Evolutionary conservation across 495 filamentous ascomycete genomes (phyloP), one percentile per base, ranked within the genome.

Genomic region (Tuber umbilicatum): DNA sequence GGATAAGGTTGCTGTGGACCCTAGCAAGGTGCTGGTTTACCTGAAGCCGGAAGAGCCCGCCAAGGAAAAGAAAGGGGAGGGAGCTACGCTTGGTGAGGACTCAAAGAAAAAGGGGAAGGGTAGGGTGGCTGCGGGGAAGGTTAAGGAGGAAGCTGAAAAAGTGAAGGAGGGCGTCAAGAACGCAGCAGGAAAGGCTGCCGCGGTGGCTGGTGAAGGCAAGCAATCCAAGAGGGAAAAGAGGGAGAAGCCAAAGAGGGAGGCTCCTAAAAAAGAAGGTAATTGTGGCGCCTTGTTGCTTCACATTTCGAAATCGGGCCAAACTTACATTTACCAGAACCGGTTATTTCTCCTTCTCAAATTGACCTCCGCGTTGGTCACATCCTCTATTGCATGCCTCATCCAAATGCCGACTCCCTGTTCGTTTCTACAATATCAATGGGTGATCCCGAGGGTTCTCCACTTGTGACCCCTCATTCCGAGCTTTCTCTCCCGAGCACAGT

Each of bases 391-490:
- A 88, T 93, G 84, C 91, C 92, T 82, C 95, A 99, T 86, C 96
- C 95, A 69, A 95, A 98, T 81, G 95, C 95, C 75, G 95, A 99
- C 85, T 94, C 92, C 19, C 89, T 99, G 38, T 99, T 89, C 83
- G 95, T 99, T 73, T 95, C 92, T 73, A 97, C 94, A n/a, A 97
- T 99, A 81, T 93, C 93, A 75, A 94, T 93, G 86, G 96, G 96
- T 73, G 95, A 99, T 84, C 86, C 91, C 72, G 86, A 92, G 23
- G 93, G 92, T 74, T 90, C 91, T 69, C 92, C 97, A 40, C 76
- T 82, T 47, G 75, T 80, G 21, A 80, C 81, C 23, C 75, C 78
- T 23, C 75, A 73, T 40, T 67, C 74, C 5, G 87, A 88, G 64
- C 70, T 86, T 72, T 93, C 94, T 84, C 90, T 91, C 81, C 94